These are phyloP conservation scores for Lenwebbia sp. DNA, from an alignment of 345 rosid genomes.

Conservation along the genomic window DNA sequence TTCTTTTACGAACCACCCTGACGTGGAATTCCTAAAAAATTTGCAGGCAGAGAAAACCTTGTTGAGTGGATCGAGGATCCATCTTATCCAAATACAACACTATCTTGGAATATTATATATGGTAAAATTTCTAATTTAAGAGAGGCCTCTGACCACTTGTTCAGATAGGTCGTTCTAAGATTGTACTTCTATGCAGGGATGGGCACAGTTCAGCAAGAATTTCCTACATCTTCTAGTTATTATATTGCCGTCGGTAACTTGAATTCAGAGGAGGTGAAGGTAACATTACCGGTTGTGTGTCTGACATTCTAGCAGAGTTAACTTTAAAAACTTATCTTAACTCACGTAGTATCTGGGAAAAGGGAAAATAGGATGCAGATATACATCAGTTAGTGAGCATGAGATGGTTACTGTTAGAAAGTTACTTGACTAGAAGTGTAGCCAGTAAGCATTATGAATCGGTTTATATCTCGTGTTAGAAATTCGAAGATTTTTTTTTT, in stretches of 20 bases:
- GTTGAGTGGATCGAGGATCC: conserved; percentile 46
- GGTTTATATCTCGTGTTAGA: background rate
- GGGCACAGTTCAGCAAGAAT: conserved; percentile 36
- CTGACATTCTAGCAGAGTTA: background rate
- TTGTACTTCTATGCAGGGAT: conserved; percentile 19
- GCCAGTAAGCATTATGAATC: background rate
- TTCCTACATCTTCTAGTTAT: conserved; percentile 23
- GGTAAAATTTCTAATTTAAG: conserved; percentile 13
- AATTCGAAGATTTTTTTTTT: background rate
- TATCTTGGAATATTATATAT: conserved; percentile 46
- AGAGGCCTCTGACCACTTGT: background rate
- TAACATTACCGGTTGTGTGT: background rate
- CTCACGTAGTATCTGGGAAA: background rate
- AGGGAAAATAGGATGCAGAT: background rate
- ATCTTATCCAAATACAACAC: conserved; percentile 39
- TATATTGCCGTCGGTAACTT: conserved; percentile 42
- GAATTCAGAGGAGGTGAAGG: conserved; percentile 45
- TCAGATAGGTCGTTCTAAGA: background rate
- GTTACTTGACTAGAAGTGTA: background rate
- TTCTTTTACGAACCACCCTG: background rate
- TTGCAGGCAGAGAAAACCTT: conserved; percentile 37
- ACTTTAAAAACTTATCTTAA: background rate
- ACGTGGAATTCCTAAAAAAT: background rate
- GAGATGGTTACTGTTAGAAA: background rate
- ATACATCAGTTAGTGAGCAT: background rate